Evolutionary conservation across 805 yeast species (phyloP).

Genomic region (Torulaspora delbrueckii): DNA sequence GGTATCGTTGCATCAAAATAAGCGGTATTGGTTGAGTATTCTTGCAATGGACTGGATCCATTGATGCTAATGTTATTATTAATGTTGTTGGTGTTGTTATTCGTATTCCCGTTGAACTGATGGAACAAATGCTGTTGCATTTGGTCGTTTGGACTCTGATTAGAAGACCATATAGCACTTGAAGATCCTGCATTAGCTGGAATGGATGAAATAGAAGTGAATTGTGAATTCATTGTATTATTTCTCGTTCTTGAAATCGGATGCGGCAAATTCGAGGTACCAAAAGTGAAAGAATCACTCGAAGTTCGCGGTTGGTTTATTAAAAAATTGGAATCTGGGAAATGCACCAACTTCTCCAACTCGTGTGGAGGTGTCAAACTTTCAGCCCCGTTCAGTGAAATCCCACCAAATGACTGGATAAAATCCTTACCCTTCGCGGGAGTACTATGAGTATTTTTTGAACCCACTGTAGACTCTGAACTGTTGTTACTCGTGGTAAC

Average conservation of each 20-base stretch:
- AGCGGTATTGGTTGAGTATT: conserved; percentile 17
- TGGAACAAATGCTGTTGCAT: conserved; percentile 20
- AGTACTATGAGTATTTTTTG: conserved; percentile 9
- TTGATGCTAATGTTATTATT: conserved; percentile 8
- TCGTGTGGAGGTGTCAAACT: conserved; percentile 31
- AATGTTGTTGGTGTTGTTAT: conserved; percentile 1
- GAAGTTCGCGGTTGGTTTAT: conserved; percentile 29
- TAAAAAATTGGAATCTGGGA: conserved; percentile 27
- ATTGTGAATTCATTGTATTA: conserved; percentile 35
- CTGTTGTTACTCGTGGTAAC: conserved; percentile 10
- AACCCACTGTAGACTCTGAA: conserved; percentile 18
- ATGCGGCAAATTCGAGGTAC: conserved; percentile 15
- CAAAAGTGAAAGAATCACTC: conserved; percentile 29
- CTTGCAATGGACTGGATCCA: conserved; percentile 17
- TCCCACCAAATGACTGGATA: conserved; percentile 18
- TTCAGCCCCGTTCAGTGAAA: conserved; percentile 17
- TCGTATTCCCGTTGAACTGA: conserved; percentile 6
- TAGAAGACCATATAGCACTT: conserved; percentile 28
- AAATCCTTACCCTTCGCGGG: conserved; percentile 15
- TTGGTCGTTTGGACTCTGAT: conserved; percentile 21
- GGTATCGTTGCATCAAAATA: conserved; percentile 24
- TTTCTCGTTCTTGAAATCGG: conserved; percentile 33
- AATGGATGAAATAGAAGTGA: conserved; percentile 32
- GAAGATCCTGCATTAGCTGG: conserved; percentile 20
- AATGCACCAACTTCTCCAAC: conserved; percentile 23